phyloP scores from a whole-genome alignment of 352 stramenopile genomes.

The Blastocystis sp. region DNA sequence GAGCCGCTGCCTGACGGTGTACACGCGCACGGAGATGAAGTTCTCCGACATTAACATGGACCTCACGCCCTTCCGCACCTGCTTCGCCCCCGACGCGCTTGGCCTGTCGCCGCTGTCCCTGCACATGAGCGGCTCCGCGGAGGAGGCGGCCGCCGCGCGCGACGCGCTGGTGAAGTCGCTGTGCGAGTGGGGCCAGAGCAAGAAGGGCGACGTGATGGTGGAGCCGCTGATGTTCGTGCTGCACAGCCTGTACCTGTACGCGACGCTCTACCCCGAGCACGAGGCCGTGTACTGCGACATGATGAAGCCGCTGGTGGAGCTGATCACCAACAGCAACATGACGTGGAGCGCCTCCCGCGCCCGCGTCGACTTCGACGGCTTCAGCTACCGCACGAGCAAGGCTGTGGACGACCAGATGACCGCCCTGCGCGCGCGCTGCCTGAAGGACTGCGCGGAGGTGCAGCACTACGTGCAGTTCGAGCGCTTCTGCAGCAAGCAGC shows the following conservation, averaged over 20 bases:
- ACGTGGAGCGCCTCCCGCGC: background rate
- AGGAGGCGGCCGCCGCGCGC: conserved; percentile 80
- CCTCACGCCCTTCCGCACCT: background rate
- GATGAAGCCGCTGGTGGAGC: conserved; percentile 37
- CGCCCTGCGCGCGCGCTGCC: background rate
- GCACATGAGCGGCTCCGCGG: conserved; percentile 74
- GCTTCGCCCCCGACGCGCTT: conserved; percentile 88
- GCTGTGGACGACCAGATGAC: background rate
- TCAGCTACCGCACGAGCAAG: background rate
- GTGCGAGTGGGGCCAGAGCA: conserved; percentile 90
- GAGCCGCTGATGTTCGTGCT: conserved; percentile 9
- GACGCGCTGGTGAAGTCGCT: conserved; percentile 93
- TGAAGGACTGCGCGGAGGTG: background rate
- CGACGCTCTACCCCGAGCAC: conserved; percentile 25
- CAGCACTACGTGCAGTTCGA: conserved; percentile 5
- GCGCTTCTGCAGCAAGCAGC: background rate
- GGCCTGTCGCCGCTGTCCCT: conserved; percentile 77
- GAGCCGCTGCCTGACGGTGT: conserved; percentile 40
- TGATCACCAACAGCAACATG: conserved; percentile 41
- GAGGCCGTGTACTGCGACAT: conserved; percentile 24
- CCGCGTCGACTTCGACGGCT: background rate
- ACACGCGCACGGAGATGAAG: conserved; percentile 39
- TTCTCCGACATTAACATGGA: conserved; percentile 34
- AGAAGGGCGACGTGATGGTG: conserved; percentile 80
- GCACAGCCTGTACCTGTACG: background rate